Percentiles rank a stretch among this genome's conserved stretches.
Evolutionary conservation across 371 early-diverging fungal genomes (phyloP).

Genomic region (Saksenaea vasiformis): DNA sequence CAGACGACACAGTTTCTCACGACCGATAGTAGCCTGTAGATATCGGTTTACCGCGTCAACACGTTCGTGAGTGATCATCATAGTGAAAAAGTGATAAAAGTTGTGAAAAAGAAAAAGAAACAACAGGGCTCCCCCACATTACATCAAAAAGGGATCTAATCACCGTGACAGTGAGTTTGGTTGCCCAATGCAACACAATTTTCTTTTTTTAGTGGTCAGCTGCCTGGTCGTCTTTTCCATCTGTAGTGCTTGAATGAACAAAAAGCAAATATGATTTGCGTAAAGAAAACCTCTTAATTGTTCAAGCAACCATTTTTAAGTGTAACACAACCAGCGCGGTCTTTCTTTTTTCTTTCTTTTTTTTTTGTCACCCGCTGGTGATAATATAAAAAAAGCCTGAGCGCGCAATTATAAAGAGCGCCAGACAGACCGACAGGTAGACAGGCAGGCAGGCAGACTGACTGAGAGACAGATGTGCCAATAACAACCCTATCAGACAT

Average conservation of each 20-base stretch:
- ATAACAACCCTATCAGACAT: no score
- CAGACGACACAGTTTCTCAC: conserved; percentile 79
- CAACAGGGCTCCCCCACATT: not conserved
- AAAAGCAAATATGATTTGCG: not conserved
- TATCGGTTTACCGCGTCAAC: conserved; percentile 45
- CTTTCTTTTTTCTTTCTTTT: no score
- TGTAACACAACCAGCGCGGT: not conserved
- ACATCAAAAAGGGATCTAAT: not conserved
- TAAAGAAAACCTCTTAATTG: not conserved
- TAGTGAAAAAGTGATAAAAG: conserved; percentile 5
- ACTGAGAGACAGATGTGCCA: no score
- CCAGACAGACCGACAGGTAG: no score
- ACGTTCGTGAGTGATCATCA: conserved; percentile 25
- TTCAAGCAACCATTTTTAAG: not conserved
- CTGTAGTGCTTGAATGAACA: not conserved
- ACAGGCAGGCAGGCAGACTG: no score
- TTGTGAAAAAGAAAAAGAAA: not conserved
- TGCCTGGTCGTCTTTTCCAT: not conserved
- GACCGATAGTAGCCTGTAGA: conserved; percentile 70
- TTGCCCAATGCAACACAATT: not conserved
- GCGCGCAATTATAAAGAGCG: no score
- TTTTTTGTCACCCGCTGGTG: no score
- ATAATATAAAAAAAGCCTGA: no score
- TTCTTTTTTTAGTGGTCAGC: not conserved
- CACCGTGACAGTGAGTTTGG: not conserved